phyloP scores from a whole-genome alignment of 305 asterid species.

The Solanum aculeatissimum region DNA sequence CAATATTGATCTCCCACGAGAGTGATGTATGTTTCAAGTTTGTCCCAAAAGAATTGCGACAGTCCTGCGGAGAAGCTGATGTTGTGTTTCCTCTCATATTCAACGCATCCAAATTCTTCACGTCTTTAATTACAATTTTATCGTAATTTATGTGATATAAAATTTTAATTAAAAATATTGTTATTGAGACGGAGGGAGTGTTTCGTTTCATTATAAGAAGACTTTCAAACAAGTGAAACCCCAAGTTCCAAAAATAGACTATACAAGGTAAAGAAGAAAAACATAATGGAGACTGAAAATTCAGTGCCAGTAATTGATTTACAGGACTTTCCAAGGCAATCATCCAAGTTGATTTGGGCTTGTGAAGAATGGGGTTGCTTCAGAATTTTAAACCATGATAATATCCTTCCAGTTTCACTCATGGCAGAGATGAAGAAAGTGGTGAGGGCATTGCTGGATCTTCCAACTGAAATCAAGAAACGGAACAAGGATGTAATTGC shows the following conservation, averaged over 20 bases:
- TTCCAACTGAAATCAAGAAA: conserved; percentile 19
- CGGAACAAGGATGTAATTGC: conserved; percentile 14
- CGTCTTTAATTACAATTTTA: neutral
- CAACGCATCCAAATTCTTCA: neutral
- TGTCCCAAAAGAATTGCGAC: neutral
- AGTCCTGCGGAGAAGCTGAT: neutral
- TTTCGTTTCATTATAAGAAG: neutral
- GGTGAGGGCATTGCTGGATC: conserved; percentile 13
- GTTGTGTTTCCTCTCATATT: neutral
- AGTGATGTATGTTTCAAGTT: neutral
- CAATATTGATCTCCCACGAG: neutral
- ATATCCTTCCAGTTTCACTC: neutral
- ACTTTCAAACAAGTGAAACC: neutral
- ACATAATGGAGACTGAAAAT: neutral
- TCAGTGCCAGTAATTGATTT: conserved; percentile 22
- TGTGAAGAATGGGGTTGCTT: conserved; percentile 30
- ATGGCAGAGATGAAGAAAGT: conserved; percentile 18
- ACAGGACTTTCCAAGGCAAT: conserved; percentile 4
- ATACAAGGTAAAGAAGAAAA: neutral
- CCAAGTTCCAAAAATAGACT: neutral
- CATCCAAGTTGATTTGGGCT: conserved; percentile 9
- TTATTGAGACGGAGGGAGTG: no score
- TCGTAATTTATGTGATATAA: no score
- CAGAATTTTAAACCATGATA: conserved; percentile 11
- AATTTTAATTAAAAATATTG: no score